Evolutionary conservation across 768 basidiomycete genomes (phyloP).

Genomic region (Suillus placidus): DNA sequence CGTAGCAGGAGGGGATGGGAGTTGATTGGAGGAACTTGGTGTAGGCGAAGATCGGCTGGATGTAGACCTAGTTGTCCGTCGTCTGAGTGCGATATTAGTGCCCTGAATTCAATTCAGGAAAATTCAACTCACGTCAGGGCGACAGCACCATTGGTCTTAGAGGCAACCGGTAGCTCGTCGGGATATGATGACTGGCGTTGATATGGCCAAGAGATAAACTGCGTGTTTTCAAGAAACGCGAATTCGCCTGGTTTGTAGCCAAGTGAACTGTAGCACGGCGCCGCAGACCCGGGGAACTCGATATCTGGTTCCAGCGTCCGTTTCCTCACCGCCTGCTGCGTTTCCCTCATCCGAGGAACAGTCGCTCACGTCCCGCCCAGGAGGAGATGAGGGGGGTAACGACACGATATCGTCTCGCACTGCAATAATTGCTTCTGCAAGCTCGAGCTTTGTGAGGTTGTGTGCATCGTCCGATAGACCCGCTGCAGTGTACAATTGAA

Average conservation of each 20-base stretch:
- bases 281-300: slow-evolving; percentile 41
- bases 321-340: slow-evolving; percentile 70
- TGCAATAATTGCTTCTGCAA: slow-evolving; percentile 68
- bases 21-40: slow-evolving; percentile 34
- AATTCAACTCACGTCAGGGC: slow-evolving; percentile 25
- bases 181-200: slow-evolving; percentile 19
- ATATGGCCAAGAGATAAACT: slow-evolving; percentile 65
- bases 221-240: slow-evolving; percentile 53
- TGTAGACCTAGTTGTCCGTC: slow-evolving; percentile 37
- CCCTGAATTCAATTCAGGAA: slow-evolving; percentile 17
- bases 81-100: slow-evolving; percentile 27
- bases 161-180: slow-evolving; percentile 22
- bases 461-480: slow-evolving; percentile 72
- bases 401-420: slow-evolving; percentile 69
- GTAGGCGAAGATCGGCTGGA: slow-evolving; percentile 63
- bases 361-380: slow-evolving; percentile 65
- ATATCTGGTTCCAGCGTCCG: slow-evolving; percentile 38
- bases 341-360: slow-evolving; percentile 81
- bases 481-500: slow-evolving; percentile 62
- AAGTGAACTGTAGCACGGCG: slow-evolving; percentile 64
- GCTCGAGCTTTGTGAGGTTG: slow-evolving; percentile 72
- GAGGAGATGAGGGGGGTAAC: slow-evolving; percentile 76
- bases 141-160: slow-evolving; percentile 22
- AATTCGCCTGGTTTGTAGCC: slow-evolving; percentile 37
- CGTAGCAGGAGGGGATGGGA: slow-evolving; percentile 68